These are phyloP conservation scores for Penicillium steckii DNA, from an alignment of 495 filamentous ascomycete species.

Conservation along the genomic window DNA sequence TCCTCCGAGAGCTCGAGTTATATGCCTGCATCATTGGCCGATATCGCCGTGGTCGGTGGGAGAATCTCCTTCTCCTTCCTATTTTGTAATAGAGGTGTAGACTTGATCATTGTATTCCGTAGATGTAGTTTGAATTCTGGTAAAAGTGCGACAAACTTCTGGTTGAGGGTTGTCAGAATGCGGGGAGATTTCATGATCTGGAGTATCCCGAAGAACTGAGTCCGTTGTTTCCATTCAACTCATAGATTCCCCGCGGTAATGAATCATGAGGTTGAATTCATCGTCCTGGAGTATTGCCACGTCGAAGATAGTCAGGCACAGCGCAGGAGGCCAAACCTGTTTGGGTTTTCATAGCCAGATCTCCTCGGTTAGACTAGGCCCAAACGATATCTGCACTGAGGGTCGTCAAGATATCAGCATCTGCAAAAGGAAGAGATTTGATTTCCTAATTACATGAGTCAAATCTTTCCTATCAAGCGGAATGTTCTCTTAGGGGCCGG, in stretches of 20 bases:
- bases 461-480: no score
- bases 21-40: slow-evolving; percentile 15
- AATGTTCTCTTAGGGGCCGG: no score
- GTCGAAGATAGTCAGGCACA: slow-evolving; percentile 16
- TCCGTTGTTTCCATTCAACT: not conserved
- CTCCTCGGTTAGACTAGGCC: not conserved
- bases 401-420: not conserved
- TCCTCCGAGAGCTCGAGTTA: not conserved
- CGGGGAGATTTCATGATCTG: slow-evolving; percentile 10
- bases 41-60: slow-evolving; percentile 21
- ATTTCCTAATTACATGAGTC: not conserved
- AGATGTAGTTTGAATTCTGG: not conserved
- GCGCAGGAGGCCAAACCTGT: slow-evolving; percentile 7
- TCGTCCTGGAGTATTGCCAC: not conserved
- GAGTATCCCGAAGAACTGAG: not conserved
- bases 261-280: not conserved
- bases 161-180: not conserved
- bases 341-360: slow-evolving; percentile 13
- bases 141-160: not conserved
- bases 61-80: slow-evolving; percentile 21
- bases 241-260: not conserved
- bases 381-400: not conserved
- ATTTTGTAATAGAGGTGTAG: slow-evolving; percentile 1
- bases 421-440: not conserved
- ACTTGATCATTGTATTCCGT: not conserved